Conservation (phyloP, 148 eudicot genomes). For the Persicaria tinctoria region DNA sequence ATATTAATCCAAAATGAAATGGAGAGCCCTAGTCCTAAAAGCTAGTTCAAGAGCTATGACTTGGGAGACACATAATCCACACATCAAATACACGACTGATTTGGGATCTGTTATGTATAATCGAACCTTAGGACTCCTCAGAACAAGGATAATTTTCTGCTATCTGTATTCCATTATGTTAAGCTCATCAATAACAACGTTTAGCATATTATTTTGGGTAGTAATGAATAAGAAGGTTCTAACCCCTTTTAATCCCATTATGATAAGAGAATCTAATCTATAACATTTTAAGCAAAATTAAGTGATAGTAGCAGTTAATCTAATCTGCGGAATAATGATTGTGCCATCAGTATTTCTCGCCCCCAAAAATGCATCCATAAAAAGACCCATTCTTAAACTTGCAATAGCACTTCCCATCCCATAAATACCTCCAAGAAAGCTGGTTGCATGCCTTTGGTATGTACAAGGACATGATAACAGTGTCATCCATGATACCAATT, state of each 20-base stretch:
- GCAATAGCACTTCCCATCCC: neutral
- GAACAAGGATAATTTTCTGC: neutral
- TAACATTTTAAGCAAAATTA: neutral
- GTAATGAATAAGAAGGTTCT: neutral
- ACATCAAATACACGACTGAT: neutral
- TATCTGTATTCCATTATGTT: neutral
- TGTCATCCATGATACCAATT: neutral
- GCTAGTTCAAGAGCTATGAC: neutral
- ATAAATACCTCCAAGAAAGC: too few species aligned
- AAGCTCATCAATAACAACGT: neutral
- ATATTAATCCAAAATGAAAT: too few species aligned
- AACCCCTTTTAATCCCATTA: neutral
- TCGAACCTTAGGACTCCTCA: neutral
- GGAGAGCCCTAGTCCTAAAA: neutral
- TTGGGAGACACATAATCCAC: neutral
- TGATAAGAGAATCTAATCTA: neutral
- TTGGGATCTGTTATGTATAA: neutral
- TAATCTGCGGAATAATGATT: neutral
- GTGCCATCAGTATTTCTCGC: neutral
- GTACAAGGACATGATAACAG: too few species aligned
- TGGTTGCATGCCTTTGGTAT: too few species aligned
- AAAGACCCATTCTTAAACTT: neutral
- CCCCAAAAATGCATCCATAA: neutral
- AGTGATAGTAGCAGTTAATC: neutral
- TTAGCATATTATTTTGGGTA: neutral